Base-by-base conservation (phyloP, 2,329 filamentous ascomycete species). In the Madurella fahalii region DNA sequence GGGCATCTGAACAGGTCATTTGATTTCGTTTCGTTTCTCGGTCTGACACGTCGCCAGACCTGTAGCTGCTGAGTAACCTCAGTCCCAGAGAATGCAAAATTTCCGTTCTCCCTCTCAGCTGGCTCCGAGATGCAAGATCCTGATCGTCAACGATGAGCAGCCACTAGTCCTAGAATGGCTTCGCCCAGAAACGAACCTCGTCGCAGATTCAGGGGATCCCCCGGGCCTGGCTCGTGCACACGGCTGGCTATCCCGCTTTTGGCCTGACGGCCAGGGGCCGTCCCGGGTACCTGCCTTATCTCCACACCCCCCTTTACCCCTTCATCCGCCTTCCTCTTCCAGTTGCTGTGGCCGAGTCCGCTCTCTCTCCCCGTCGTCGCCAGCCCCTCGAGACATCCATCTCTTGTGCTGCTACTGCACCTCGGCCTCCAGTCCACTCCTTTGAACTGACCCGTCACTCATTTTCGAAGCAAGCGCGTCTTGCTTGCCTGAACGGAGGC, bases 191-290 rank as follows among this genome's bases (percentile, higher is more conserved):
- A 53, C 48, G 40, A 30, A 37, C 50, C 51, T 9, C 37, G 60
- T 59, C 46, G 47, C 57, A 57, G 52, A 56, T 49, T 53, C 46
- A 54, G 47, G 41, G 42, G 46, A 30, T 52, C 37, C 58, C 59
- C 56, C 31, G 51, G 42, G 48, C 32, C 25, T 59, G 59, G 58
- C 51, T 52, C 50, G 59, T 62, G 61, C 60, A 12, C 40, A 4
- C 11, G 25, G 31, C 53, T 56, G 53, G 47, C 58, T 58, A 54
- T 57, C 49, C 58, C 55, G 55, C 51, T 58, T 54, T 20, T n/a
- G 56, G 56, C 47, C 18, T 51, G 40, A 43, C 48, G 53, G 46
- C 53, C 55, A 54, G 55, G 17, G 11, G 40, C 40, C 40, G 52
- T 32, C 37, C 18, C 20, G 11, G 13, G 52, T 61, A 50, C 54